Percentiles rank a stretch among this genome's conserved stretches.
Evolutionary conservation across 306 rosid species (phyloP).

Genomic region (Adenanthera pavonina): DNA sequence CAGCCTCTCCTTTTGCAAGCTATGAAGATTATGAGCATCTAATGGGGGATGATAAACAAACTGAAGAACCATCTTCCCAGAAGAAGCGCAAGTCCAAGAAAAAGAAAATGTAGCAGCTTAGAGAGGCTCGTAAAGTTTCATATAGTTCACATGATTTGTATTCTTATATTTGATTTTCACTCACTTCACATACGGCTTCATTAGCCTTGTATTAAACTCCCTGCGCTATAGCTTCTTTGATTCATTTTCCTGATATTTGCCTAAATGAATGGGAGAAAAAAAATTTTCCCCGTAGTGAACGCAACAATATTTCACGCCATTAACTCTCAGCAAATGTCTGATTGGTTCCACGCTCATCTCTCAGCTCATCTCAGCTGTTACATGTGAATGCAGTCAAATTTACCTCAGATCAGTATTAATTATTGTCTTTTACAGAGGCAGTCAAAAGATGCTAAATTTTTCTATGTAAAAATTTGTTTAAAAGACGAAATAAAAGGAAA

Average conservation of each 20-base stretch:
- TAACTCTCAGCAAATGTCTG: neutral
- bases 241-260: neutral
- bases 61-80: conserved; percentile 40
- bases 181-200: neutral
- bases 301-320: neutral
- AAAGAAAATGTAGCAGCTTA: conserved; percentile 38
- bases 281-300: neutral
- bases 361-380: no score
- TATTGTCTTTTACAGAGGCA: no score
- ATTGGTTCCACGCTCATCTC: no score
- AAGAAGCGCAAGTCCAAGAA: conserved; percentile 44
- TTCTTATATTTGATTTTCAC: neutral
- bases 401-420: no score
- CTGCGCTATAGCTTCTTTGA: neutral
- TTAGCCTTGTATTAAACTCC: conserved; percentile 1
- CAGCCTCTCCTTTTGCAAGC: conserved; percentile 82
- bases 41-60: conserved; percentile 43
- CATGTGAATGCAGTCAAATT: no score
- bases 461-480: no score
- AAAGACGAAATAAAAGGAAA: no score
- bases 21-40: conserved; percentile 84
- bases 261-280: neutral
- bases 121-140: neutral
- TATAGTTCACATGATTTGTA: conserved; percentile 25
- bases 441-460: no score